phyloP scores from a whole-genome alignment of 345 rosid species.

The Hibiscus trionum region DNA sequence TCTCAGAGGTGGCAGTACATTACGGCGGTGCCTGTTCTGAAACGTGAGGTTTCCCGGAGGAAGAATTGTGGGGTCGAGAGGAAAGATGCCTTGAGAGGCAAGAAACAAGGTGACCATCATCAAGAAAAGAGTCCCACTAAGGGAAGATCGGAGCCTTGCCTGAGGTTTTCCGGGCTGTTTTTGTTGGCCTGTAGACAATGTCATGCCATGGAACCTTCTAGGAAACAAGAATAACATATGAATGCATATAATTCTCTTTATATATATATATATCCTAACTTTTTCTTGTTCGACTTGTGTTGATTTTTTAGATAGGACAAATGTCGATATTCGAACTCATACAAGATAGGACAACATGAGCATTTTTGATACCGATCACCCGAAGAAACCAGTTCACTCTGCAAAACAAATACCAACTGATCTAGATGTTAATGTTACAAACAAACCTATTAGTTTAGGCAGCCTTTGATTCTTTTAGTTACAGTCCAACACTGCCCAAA shows the following conservation, averaged over 20 bases:
- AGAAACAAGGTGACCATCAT: conserved; percentile 6
- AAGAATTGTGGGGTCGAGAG: conserved; percentile 12
- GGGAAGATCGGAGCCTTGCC: conserved; percentile 26
- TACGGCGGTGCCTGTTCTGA: conserved; percentile 37
- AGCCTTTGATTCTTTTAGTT: background rate
- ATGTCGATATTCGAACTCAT: no score
- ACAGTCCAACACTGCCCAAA: background rate
- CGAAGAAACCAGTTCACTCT: no score
- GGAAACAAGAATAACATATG: conserved; percentile 12
- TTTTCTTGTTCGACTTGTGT: no score
- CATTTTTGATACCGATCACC: no score
- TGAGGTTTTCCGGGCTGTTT: conserved; percentile 41
- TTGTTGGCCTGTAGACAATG: conserved; percentile 59
- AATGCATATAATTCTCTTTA: no score
- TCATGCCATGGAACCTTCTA: conserved; percentile 75
- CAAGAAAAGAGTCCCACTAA: background rate
- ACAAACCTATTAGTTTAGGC: no score
- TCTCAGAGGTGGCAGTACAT: conserved; percentile 69
- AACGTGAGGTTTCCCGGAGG: conserved; percentile 39
- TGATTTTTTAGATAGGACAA: no score
- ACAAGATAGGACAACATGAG: no score
- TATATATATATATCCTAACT: no score
- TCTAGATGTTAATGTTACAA: no score
- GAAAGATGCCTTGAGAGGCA: conserved; percentile 25
- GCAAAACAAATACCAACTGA: no score